Evolutionary conservation across 768 basidiomycete genomes (phyloP), one percentile per base, ranked within the genome.

Genomic region (Leccinum broughii): DNA sequence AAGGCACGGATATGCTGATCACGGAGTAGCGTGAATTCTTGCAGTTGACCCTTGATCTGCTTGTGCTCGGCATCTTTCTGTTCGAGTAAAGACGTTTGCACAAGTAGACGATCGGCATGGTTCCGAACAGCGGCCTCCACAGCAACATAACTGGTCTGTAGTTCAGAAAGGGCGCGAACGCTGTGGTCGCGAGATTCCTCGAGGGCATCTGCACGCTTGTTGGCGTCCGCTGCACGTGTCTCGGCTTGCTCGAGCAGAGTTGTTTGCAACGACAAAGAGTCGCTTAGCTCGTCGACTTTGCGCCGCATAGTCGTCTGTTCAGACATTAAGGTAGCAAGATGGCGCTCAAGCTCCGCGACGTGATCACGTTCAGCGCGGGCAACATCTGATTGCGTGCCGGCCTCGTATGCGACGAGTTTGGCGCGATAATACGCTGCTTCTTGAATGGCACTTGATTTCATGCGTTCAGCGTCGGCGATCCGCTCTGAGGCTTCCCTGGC

Each of bases 381-480:
- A 2, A 86, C 68, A 35, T 96, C 95, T 6, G 76, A 69, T 10
- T 87, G 82, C 17, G 85, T 83, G 49, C 83, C 80, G 1, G 83
- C 76, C 71, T 98, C 97, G 54, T 93, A 76, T 0, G 96, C 94
- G 3, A 87, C 83, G n/a, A 96, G 78, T 76, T 98, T 98, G 51
- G 95, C 92, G 54, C 95, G 92, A 72, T 95, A 97, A 77, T 90
- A 98, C 1, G 95, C 93, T 3, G 95, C 91, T 75, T 99, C 97
- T 74, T 98, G 93, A 8, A 91, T 76, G 1, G 97, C 97, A 48
- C 84, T 87, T 7, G 81, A 73, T 62, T 89, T 88, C 63, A 86
- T 75, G 54, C 90, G 85, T 63, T 95, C 93, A 0, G 92, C 89
- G 55, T 93, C 90, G 4, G 85, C 80, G 10, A 97, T 73, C 44